These are phyloP conservation scores for Orbilia quercus DNA, from an alignment of 2,329 filamentous ascomycete species.

Conservation along the genomic window DNA sequence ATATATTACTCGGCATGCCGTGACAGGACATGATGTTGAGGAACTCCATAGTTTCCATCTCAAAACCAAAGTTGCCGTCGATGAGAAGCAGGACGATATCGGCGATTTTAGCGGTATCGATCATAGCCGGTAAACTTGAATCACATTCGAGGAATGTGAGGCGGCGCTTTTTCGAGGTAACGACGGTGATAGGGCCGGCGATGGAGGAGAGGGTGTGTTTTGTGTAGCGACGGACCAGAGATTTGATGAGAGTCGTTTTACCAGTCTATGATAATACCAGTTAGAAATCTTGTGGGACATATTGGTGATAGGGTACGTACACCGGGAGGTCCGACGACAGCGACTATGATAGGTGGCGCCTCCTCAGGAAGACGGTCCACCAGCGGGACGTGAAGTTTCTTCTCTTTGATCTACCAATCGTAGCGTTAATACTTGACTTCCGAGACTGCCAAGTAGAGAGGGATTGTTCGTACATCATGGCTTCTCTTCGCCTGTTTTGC, in stretches of 20 bases:
- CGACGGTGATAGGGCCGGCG: constrained; percentile 90
- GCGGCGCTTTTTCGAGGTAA: constrained; percentile 93
- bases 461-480: constrained; percentile 70
- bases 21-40: constrained; percentile 91
- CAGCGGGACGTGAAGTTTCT: constrained; percentile 92
- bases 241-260: constrained; percentile 96
- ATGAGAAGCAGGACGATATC: constrained; percentile 98
- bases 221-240: constrained; percentile 89
- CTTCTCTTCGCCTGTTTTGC: constrained; percentile 79
- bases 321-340: constrained; percentile 92
- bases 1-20: constrained; percentile 98
- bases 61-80: constrained; percentile 97
- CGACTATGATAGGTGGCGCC: constrained; percentile 89
- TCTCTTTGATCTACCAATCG: constrained; percentile 81
- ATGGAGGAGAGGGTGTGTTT: constrained; percentile 94
- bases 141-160: constrained; percentile 97
- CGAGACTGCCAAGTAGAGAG: neutral
- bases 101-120: constrained; percentile 95
- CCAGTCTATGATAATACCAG: constrained; percentile 67
- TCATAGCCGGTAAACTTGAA: constrained; percentile 95
- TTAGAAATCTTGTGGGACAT: constrained; percentile 24
- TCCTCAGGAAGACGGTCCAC: constrained; percentile 96
- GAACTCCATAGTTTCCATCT: constrained; percentile 99
- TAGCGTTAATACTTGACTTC: constrained; percentile 35
- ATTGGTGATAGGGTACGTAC: constrained; percentile 65